Conservation (phyloP, 1,284 basidiomycete species). For the Malassezia slooffiae region DNA sequence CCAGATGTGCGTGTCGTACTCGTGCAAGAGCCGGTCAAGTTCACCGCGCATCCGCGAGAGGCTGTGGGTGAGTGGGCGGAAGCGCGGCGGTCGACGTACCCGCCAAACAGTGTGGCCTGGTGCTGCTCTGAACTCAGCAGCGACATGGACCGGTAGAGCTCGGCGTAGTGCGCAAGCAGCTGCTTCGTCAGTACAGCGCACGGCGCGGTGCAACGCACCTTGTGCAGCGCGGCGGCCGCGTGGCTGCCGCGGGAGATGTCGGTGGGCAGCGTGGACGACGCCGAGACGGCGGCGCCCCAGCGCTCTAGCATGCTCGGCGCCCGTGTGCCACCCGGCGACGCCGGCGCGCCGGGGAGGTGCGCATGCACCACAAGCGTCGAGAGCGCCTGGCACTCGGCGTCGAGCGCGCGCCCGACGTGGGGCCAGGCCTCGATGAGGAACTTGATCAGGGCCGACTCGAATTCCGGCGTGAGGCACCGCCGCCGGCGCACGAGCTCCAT, state of each 20-base stretch:
- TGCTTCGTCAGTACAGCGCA: neutral
- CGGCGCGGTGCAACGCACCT: neutral
- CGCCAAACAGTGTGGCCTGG: constrained; percentile 1
- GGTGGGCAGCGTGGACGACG: constrained; percentile 3
- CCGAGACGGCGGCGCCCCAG: neutral
- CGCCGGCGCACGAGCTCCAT: constrained; percentile 13
- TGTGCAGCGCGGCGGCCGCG: neutral
- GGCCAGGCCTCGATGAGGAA: constrained; percentile 35
- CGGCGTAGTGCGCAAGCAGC: constrained; percentile 1
- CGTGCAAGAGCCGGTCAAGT: constrained; percentile 8
- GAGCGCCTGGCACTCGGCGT: constrained; percentile 26
- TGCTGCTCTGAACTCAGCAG: neutral
- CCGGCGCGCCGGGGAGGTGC: neutral
- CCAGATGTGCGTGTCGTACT: constrained; percentile 5
- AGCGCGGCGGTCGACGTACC: neutral
- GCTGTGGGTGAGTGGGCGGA: neutral
- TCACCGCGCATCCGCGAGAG: constrained; percentile 10
- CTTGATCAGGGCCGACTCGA: constrained; percentile 27
- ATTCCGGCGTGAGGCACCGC: constrained; percentile 16
- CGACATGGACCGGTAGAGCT: neutral
- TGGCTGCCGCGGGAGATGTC: constrained; percentile 3
- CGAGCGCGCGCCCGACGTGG: constrained; percentile 22
- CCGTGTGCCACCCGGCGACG: neutral
- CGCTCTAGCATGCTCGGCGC: constrained; percentile 11
- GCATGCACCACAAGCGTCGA: constrained; percentile 1